Evolutionary conservation across 2,329 filamentous ascomycete genomes (phyloP).

Genomic region (Bipolaris gigantea): DNA sequence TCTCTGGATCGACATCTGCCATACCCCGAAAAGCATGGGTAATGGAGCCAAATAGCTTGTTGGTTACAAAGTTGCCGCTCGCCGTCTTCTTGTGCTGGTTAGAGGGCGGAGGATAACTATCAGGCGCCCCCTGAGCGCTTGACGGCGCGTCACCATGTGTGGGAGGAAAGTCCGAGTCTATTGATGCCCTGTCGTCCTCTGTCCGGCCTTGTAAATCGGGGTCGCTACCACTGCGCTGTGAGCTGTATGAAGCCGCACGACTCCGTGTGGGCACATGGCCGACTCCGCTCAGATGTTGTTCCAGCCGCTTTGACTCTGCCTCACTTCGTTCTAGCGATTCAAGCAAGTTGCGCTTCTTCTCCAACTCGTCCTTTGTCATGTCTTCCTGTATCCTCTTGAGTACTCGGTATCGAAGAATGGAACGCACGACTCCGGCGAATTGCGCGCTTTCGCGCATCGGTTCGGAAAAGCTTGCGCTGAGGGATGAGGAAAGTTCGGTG

Average conservation of each 20-base stretch:
- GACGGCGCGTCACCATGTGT: constrained; percentile 75
- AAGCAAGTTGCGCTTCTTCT: constrained; percentile 79
- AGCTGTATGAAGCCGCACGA: constrained; percentile 65
- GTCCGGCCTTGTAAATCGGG: constrained; percentile 48
- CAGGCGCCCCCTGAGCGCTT: constrained; percentile 70
- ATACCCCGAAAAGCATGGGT: constrained; percentile 96
- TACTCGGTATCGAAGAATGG: constrained; percentile 84
- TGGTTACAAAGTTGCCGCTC: constrained; percentile 85
- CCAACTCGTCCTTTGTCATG: constrained; percentile 90
- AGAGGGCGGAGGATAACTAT: constrained; percentile 30
- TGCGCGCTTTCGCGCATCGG: constrained; percentile 98
- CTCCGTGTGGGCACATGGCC: constrained; percentile 65
- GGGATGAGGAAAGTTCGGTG: constrained; percentile 80
- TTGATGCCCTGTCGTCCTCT: constrained; percentile 79
- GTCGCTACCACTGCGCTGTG: constrained; percentile 45
- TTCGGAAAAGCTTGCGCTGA: constrained; percentile 95
- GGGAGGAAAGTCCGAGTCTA: constrained; percentile 94
- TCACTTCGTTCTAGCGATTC: constrained; percentile 93
- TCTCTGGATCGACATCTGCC: constrained; percentile 92
- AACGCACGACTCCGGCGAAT: constrained; percentile 91
- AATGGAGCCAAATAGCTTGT: constrained; percentile 88
- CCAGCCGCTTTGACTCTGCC: constrained; percentile 86
- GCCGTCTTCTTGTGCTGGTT: constrained; percentile 72
- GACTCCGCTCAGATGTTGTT: constrained; percentile 82
- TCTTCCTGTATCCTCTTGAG: constrained; percentile 96